A percentile compares a stretch with the other conserved stretches of the same genome.
Evolutionary conservation across 495 filamentous ascomycete species (phyloP).

Genomic region (Aspergillus cavernicola): DNA sequence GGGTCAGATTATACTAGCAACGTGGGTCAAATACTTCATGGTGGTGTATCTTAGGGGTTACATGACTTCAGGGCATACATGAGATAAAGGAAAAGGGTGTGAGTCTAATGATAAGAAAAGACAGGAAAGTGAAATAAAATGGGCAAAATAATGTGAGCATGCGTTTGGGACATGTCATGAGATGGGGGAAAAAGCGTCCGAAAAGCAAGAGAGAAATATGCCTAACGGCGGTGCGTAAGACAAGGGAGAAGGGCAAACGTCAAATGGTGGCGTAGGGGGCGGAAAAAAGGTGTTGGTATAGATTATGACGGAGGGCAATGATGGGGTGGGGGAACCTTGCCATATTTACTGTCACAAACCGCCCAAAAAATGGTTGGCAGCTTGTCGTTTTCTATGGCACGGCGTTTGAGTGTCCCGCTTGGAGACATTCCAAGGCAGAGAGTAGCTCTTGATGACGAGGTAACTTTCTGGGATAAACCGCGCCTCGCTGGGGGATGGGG

Average conservation of each 20-base stretch:
- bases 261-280: neutral
- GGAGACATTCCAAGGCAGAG: constrained; percentile 5
- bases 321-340: neutral
- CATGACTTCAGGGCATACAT: constrained; percentile 53
- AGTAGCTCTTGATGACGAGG: too few species aligned
- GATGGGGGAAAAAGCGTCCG: constrained; percentile 11
- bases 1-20: constrained; percentile 31
- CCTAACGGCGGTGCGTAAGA: constrained; percentile 5
- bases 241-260: constrained; percentile 2
- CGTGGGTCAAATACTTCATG: constrained; percentile 30
- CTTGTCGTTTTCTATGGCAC: constrained; percentile 16
- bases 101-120: constrained; percentile 45
- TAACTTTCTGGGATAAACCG: too few species aligned
- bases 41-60: constrained; percentile 39
- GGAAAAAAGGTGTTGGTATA: neutral
- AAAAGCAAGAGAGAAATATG: constrained; percentile 13
- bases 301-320: constrained; percentile 1
- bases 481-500: constrained; percentile 10
- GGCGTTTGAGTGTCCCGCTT: constrained; percentile 12
- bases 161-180: constrained; percentile 17
- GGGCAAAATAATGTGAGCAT: constrained; percentile 16
- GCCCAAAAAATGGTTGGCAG: neutral
- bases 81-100: constrained; percentile 25
- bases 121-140: constrained; percentile 18
- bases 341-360: neutral